Evolutionary conservation across 805 yeast species (phyloP).

Genomic region (Metschnikowia lunata): DNA sequence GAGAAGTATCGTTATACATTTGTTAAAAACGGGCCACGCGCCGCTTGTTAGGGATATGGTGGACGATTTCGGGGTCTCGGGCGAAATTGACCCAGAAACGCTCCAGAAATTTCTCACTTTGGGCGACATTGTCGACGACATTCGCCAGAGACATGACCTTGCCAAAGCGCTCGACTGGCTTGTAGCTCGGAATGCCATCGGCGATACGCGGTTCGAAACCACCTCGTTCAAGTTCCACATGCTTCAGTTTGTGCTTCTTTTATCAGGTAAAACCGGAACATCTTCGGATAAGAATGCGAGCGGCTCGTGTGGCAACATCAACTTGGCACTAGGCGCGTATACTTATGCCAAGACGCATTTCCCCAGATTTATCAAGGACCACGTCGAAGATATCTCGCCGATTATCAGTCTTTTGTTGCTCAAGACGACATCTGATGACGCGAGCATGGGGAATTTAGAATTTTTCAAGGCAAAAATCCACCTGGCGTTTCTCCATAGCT

Average conservation of each 20-base stretch:
- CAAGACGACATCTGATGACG: constrained; percentile 10
- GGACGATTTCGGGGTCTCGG: constrained; percentile 19
- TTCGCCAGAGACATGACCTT: constrained; percentile 30
- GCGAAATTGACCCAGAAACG: constrained; percentile 21
- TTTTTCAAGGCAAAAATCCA: constrained; percentile 1
- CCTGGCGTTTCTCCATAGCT: constrained; percentile 2
- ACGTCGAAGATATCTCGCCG: constrained; percentile 32
- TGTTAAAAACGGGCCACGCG: constrained; percentile 39
- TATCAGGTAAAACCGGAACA: constrained; percentile 7
- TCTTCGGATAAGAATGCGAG: too few species aligned
- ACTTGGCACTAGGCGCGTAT: constrained; percentile 31
- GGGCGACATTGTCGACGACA: constrained; percentile 32
- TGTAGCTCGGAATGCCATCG: constrained; percentile 14
- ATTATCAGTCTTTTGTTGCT: constrained; percentile 30
- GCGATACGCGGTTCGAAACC: constrained; percentile 13
- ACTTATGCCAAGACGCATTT: constrained; percentile 37
- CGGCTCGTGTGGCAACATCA: constrained; percentile 8
- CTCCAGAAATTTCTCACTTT: constrained; percentile 26
- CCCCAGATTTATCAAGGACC: constrained; percentile 28
- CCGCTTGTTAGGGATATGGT: constrained; percentile 30
- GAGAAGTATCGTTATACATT: constrained; percentile 36
- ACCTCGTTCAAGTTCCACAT: constrained; percentile 41
- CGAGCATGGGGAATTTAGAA: constrained; percentile 14
- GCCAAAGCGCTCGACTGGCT: constrained; percentile 33
- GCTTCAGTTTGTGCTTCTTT: constrained; percentile 32